Percentiles rank a stretch among this genome's conserved stretches.
These are phyloP conservation scores for Protea cynaroides DNA, from an alignment of 164 flowering plant species.

Conservation along the genomic window DNA sequence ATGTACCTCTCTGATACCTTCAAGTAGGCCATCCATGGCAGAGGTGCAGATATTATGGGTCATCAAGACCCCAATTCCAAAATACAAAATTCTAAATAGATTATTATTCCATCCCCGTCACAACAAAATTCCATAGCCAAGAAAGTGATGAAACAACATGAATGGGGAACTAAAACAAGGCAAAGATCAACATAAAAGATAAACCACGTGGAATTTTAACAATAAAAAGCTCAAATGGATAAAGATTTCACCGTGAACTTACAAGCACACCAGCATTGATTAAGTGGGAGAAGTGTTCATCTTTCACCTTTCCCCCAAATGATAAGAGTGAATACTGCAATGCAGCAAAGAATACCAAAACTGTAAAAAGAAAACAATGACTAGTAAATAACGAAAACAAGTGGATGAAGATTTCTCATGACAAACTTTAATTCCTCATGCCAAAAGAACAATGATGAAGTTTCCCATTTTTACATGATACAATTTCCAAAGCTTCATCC, in stretches of 20 bases:
- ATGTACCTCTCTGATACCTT: slow-evolving; percentile 89
- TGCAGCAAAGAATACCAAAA: slow-evolving; percentile 28
- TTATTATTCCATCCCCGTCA: no score
- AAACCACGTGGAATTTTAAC: no score
- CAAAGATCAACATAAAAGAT: no score
- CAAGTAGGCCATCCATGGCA: slow-evolving; percentile 91
- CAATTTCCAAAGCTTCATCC: not conserved
- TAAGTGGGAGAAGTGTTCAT: slow-evolving; percentile 67
- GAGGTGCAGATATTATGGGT: slow-evolving; percentile 87
- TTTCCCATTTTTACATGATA: not conserved
- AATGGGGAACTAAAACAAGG: no score
- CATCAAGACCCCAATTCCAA: slow-evolving; percentile 48
- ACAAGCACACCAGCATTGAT: slow-evolving; percentile 92
- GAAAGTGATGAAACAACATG: no score
- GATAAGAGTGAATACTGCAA: slow-evolving; percentile 76
- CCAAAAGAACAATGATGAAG: not conserved
- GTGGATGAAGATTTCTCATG: not conserved
- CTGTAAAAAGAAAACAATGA: slow-evolving; percentile 8
- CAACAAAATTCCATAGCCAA: no score
- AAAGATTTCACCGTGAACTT: slow-evolving; percentile 29
- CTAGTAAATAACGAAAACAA: slow-evolving; percentile 4
- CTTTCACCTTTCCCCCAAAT: slow-evolving; percentile 76
- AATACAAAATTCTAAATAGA: not conserved
- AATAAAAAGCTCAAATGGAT: not conserved
- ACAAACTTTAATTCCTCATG: slow-evolving; percentile 3